Conservation (phyloP, 441 rosid species). For the Aquilaria agallochum region DNA sequence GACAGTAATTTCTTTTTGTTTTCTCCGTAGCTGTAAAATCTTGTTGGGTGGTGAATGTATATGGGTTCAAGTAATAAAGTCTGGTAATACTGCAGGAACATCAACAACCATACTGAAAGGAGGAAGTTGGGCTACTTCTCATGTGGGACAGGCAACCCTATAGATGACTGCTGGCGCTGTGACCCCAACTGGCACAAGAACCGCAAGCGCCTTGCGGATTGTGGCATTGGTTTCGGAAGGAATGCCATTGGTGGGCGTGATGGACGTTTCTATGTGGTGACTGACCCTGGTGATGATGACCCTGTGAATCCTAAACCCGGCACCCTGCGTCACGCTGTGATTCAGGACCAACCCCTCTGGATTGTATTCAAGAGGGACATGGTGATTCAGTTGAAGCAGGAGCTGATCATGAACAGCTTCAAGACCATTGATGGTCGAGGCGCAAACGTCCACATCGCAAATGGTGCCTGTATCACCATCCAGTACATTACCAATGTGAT, state of each 20-base stretch:
- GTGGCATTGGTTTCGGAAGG: conserved; percentile 42
- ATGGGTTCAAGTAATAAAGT: no score
- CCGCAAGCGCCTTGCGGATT: conserved; percentile 34
- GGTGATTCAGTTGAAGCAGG: conserved; percentile 37
- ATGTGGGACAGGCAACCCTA: conserved; percentile 40
- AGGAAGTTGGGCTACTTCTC: conserved; percentile 31
- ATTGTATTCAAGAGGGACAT: conserved; percentile 40
- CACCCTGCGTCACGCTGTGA: conserved; percentile 42
- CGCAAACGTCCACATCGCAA: conserved; percentile 34
- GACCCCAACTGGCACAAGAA: conserved; percentile 41
- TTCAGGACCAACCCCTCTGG: conserved; percentile 41
- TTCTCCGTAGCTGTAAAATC: no score
- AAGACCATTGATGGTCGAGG: conserved; percentile 48
- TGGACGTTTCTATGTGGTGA: conserved; percentile 38
- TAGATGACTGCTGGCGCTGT: conserved; percentile 48
- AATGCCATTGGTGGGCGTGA: conserved; percentile 46
- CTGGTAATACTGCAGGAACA: conserved; percentile 14
- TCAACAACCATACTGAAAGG: conserved; percentile 28
- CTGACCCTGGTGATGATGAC: conserved; percentile 34
- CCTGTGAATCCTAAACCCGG: conserved; percentile 37
- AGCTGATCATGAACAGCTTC: conserved; percentile 52
- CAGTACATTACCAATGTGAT: conserved; percentile 41
- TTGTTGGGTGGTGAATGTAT: no score
- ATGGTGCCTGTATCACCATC: conserved; percentile 43
- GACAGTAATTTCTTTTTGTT: no score